Evolutionary conservation across 495 filamentous ascomycete species (phyloP).

Genomic region (Podospora didyma): DNA sequence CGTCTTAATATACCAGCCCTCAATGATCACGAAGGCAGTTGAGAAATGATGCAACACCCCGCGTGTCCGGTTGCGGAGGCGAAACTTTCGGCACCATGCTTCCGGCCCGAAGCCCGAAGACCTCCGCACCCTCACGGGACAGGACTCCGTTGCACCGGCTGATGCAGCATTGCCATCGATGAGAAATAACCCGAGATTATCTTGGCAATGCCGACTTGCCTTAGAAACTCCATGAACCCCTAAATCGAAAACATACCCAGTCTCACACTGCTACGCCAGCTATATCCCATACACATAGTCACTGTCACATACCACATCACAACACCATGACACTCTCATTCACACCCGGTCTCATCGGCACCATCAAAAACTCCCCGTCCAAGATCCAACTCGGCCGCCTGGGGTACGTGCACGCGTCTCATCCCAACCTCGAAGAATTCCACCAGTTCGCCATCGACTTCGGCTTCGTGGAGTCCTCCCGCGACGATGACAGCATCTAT

Average conservation of each 20-base stretch:
- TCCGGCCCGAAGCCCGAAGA: neutral
- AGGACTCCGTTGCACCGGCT: too few relatives aligned
- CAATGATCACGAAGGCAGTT: too few relatives aligned
- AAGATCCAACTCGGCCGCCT: constrained; percentile 33
- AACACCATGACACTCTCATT: neutral
- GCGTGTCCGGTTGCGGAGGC: neutral
- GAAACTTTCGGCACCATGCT: neutral
- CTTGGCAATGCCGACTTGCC: too few relatives aligned
- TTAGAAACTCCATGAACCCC: too few relatives aligned
- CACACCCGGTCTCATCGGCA: neutral
- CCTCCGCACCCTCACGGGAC: too few relatives aligned
- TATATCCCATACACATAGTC: neutral
- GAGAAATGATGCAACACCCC: neutral
- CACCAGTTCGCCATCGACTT: constrained; percentile 36
- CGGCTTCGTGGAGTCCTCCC: constrained; percentile 28
- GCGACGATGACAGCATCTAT: constrained; percentile 31
- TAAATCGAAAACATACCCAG: too few relatives aligned
- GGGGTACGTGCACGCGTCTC: constrained; percentile 35
- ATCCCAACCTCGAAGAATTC: constrained; percentile 28
- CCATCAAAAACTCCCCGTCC: neutral
- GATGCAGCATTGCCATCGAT: too few relatives aligned
- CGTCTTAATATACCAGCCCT: too few relatives aligned
- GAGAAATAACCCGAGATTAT: too few relatives aligned
- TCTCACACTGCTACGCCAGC: too few relatives aligned
- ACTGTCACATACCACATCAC: neutral